phyloP scores from a whole-genome alignment of 306 rosid species.

The Cicer bijugum region DNA sequence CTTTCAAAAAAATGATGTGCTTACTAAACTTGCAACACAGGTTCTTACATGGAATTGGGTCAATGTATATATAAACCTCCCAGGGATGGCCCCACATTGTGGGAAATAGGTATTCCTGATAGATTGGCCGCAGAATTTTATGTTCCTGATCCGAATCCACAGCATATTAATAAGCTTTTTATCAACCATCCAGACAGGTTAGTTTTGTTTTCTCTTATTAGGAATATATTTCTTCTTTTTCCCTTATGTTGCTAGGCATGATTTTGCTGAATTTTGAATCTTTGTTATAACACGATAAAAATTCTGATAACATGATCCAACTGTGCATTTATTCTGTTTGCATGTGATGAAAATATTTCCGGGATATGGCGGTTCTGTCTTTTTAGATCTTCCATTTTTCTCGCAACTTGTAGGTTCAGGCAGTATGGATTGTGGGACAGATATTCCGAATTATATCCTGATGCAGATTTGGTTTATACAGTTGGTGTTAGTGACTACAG shows the following conservation, averaged over 20 bases:
- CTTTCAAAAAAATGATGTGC: conserved; percentile 24
- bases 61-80: conserved; percentile 71
- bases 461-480: conserved; percentile 69
- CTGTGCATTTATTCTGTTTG: conserved; percentile 28
- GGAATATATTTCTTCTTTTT: conserved; percentile 11
- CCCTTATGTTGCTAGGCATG: not conserved
- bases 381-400: conserved; percentile 37
- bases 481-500: conserved; percentile 65
- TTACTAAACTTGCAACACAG: conserved; percentile 48
- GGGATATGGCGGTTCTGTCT: conserved; percentile 25
- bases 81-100: conserved; percentile 81
- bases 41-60: conserved; percentile 62
- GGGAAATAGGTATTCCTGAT: conserved; percentile 95
- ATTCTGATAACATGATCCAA: conserved; percentile 16
- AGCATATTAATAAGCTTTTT: conserved; percentile 62
- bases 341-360: conserved; percentile 37
- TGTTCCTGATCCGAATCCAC: conserved; percentile 79
- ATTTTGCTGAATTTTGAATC: conserved; percentile 29
- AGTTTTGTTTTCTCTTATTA: conserved; percentile 16
- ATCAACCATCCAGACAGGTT: conserved; percentile 83
- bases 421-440: conserved; percentile 95
- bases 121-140: conserved; percentile 80
- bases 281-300: conserved; percentile 1
- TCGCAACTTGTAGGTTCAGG: conserved; percentile 64
- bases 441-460: conserved; percentile 76